Percentiles rank a stretch among this genome's conserved stretches.
Conservation (phyloP, 1,284 basidiomycete genomes). For the Apiotrichum sp. region DNA sequence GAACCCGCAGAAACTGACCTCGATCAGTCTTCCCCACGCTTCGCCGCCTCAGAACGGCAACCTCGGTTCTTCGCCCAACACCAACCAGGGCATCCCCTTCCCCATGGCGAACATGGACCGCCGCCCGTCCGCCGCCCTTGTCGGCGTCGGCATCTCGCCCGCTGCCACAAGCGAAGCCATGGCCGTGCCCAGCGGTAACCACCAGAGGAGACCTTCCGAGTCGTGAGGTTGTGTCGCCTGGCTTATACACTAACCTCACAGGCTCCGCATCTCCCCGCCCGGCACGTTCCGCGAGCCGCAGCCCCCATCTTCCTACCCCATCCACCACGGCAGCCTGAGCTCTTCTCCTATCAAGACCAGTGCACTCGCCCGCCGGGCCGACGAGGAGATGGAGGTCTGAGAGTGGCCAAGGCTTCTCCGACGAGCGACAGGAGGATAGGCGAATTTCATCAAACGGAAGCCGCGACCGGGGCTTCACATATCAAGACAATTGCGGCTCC, state of each 20-base stretch:
- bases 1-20: background rate
- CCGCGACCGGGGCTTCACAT: background rate
- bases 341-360: slow-evolving; percentile 45
- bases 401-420: background rate
- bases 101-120: slow-evolving; percentile 7
- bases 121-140: slow-evolving; percentile 14
- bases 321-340: slow-evolving; percentile 35
- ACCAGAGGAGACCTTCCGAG: slow-evolving; percentile 36
- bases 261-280: slow-evolving; percentile 34
- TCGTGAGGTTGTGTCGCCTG: slow-evolving; percentile 20
- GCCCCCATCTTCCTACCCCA: slow-evolving; percentile 36
- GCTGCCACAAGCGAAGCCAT: slow-evolving; percentile 33
- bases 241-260: slow-evolving; percentile 13
- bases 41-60: slow-evolving; percentile 37
- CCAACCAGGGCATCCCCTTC: slow-evolving; percentile 9
- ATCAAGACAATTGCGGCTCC: background rate
- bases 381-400: slow-evolving; percentile 33
- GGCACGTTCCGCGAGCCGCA: slow-evolving; percentile 33
- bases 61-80: slow-evolving; percentile 41
- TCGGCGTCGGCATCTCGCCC: slow-evolving; percentile 42
- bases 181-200: slow-evolving; percentile 27
- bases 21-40: slow-evolving; percentile 43
- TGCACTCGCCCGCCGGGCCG: slow-evolving; percentile 34
- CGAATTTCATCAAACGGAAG: background rate
- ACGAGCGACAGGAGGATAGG: background rate